Conservation (phyloP, 768 basidiomycete genomes). For the Xanthoconium stramineum region DNA sequence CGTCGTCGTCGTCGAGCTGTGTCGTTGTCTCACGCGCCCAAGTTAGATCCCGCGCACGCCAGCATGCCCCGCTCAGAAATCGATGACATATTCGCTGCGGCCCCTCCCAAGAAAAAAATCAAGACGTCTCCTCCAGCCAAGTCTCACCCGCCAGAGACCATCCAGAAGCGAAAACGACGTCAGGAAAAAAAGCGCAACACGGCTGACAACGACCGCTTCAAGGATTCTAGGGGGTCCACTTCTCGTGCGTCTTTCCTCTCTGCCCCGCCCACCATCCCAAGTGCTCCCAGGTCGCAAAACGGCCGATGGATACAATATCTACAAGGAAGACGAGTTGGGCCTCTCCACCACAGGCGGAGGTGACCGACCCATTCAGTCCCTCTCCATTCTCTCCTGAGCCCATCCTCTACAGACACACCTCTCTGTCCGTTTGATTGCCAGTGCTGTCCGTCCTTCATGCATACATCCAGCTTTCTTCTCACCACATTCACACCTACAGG, state of each 20-base stretch:
- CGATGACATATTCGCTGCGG: slow-evolving; percentile 74
- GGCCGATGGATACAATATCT: slow-evolving; percentile 75
- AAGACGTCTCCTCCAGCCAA: background rate
- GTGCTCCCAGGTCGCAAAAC: slow-evolving; percentile 62
- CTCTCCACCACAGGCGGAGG: slow-evolving; percentile 69
- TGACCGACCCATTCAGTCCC: slow-evolving; percentile 33
- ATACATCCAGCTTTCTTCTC: background rate
- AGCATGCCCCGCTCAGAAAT: slow-evolving; percentile 67
- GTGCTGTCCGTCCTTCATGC: slow-evolving; percentile 60
- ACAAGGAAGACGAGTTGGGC: slow-evolving; percentile 81
- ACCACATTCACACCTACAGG: slow-evolving; percentile 12
- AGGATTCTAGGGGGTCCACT: slow-evolving; percentile 72
- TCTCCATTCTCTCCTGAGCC: slow-evolving; percentile 18
- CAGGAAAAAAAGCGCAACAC: slow-evolving; percentile 27
- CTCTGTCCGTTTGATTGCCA: slow-evolving; percentile 88
- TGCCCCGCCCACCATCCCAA: slow-evolving; percentile 9
- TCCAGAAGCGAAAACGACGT: slow-evolving; percentile 52
- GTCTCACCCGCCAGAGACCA: slow-evolving; percentile 46
- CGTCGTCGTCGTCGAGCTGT: slow-evolving; percentile 17
- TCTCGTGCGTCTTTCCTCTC: slow-evolving; percentile 49
- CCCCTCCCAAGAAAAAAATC: slow-evolving; percentile 43
- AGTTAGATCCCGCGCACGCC: slow-evolving; percentile 11
- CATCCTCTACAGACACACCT: slow-evolving; percentile 59
- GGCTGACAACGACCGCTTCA: slow-evolving; percentile 50
- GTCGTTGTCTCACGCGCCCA: slow-evolving; percentile 16